Evolutionary conservation across 371 early-diverging fungal genomes (phyloP).

Genomic region (Mortierella sp.): DNA sequence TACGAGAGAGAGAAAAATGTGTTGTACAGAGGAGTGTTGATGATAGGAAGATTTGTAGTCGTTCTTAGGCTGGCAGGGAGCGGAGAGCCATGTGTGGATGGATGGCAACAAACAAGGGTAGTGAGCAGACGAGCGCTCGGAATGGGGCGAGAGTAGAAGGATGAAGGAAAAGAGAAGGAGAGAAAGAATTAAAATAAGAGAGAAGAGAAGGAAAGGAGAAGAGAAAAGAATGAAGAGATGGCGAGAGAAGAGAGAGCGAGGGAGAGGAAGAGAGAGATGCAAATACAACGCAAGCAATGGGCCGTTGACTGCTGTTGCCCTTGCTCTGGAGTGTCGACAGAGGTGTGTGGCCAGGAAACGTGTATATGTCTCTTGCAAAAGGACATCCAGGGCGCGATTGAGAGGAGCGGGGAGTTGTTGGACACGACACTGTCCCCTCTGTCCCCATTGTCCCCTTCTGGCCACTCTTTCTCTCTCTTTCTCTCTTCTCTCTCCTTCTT

Average conservation of each 20-base stretch:
- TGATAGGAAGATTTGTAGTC: not conserved
- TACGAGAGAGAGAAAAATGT: not conserved
- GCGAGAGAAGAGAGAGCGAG: not conserved
- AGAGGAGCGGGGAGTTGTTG: no score
- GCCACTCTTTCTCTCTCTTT: not conserved
- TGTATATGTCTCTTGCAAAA: not conserved
- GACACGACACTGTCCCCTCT: no score
- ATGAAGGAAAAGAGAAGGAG: not conserved
- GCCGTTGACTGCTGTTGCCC: not conserved
- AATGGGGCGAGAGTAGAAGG: not conserved
- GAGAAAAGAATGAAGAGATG: not conserved
- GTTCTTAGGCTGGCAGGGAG: not conserved
- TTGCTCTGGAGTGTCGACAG: not conserved
- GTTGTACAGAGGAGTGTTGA: not conserved
- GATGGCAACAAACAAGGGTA: not conserved
- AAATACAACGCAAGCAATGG: not conserved
- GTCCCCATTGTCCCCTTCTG: no score
- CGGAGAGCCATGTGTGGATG: not conserved
- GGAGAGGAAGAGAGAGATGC: not conserved
- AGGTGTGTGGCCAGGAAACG: not conserved
- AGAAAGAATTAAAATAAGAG: no score
- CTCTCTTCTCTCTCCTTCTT: not conserved
- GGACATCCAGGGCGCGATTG: no score
- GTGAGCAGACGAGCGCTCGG: not conserved
- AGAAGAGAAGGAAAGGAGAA: not conserved